Evolutionary conservation across 2,329 filamentous ascomycete genomes (phyloP), one percentile per base, ranked within the genome.

Genomic region (Trichoderma sp.): DNA sequence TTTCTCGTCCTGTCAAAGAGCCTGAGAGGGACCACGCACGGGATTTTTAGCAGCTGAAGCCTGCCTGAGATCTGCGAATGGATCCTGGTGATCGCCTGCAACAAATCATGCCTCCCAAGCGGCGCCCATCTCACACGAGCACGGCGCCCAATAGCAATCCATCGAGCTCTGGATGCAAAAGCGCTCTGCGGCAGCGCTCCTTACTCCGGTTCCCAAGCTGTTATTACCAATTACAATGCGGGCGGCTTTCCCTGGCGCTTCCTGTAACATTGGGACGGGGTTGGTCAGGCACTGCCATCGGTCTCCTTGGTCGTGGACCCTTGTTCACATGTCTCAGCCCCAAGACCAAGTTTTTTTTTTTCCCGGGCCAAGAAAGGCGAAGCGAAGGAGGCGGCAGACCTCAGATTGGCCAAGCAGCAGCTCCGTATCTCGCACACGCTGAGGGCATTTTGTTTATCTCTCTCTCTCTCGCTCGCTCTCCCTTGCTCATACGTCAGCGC

Each of bases 201-300:
- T 13, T 50, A 32, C 32, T 61, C 22, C 42, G 56, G 32, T 59
- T n/a, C 56, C 35, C 29, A 27, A 45, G 17, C 17, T 7, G 29
- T 48, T 10, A 61, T 61, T 64, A 22, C 60, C 60, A 64, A 54
- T 64, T 53, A 54, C 60, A 42, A 61, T 50, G 39, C 42, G 42
- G 58, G 58, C 59, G 59, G 59, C 59, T 27, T 52, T 53, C 45
- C 59, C 45, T 53, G 61, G 61, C 61, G 61, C 61, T 64, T 64
- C 61, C 52, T 56, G 61, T 64, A 57, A 64, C 61, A 56, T n/a
- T 32, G 45, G 52, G 19, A 48, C 52, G 61, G 37, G 52, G 61
- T 8, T 52, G 27, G n/a, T 35, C 35, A 53, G 50, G 48, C 61
- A 54, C 61, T 53, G 60, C 60, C 61, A 64, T 56, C 12, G 59